phyloP scores from a whole-genome alignment of 208 protist genomes.

The Trichomonas tenax region DNA sequence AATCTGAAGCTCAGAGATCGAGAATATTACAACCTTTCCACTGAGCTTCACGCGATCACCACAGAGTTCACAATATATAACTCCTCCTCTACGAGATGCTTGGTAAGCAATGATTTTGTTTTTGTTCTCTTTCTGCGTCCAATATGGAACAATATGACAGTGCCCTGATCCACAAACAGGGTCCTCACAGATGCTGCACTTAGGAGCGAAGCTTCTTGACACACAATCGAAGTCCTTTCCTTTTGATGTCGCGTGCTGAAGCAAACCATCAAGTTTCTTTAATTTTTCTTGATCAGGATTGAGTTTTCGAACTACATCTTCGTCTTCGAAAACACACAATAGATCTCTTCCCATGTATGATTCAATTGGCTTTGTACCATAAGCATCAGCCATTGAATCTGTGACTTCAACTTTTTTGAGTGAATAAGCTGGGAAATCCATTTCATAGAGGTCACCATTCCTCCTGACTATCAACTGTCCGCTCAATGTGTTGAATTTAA shows the following conservation, averaged over 20 bases:
- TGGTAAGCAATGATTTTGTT: background rate
- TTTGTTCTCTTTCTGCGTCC: background rate
- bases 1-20: no score
- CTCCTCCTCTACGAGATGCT: background rate
- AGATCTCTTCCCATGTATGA: background rate
- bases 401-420: background rate
- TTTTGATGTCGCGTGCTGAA: background rate
- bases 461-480: background rate
- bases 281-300: background rate
- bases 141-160: background rate
- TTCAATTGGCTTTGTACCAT: background rate
- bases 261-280: background rate
- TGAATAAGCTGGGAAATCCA: background rate
- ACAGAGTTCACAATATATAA: background rate
- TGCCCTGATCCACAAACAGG: background rate
- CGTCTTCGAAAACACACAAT: background rate
- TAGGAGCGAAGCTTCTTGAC: background rate
- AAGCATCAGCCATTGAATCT: background rate
- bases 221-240: background rate
- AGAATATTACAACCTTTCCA: background rate
- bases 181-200: background rate
- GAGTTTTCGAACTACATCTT: background rate
- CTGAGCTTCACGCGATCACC: background rate
- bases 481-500: background rate
- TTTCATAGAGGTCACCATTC: background rate